Conservation (phyloP, 768 basidiomycete species). For the Tremella fuciformis region DNA sequence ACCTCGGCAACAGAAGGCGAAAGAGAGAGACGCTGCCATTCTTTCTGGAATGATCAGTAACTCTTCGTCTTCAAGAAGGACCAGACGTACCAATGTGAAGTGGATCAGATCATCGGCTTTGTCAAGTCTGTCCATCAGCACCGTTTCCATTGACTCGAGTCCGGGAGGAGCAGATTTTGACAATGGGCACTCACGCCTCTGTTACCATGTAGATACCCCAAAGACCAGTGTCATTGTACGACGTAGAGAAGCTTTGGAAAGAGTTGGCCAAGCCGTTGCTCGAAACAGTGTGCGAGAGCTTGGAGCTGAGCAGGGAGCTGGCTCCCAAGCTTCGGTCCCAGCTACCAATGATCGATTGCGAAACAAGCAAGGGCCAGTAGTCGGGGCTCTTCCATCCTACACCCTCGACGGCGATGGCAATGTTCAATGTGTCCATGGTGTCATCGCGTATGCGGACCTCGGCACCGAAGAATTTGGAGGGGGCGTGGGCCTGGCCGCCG, state of each 20-base stretch:
- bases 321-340: slow-evolving; percentile 97
- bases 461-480: slow-evolving; percentile 81
- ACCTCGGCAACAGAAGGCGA: slow-evolving; percentile 80
- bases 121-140: too few species aligned
- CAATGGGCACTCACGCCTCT: slow-evolving; percentile 70
- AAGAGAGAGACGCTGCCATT: slow-evolving; percentile 94
- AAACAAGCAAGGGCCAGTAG: slow-evolving; percentile 99
- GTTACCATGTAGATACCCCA: slow-evolving; percentile 98
- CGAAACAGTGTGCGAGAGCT: slow-evolving; percentile 85
- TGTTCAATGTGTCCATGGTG: slow-evolving; percentile 78
- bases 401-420: slow-evolving; percentile 96
- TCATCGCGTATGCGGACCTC: slow-evolving; percentile 96
- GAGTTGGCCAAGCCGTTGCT: slow-evolving; percentile 95
- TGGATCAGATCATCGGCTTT: slow-evolving; percentile 60
- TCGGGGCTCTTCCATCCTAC: slow-evolving; percentile 97
- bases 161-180: too few species aligned
- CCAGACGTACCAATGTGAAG: slow-evolving; percentile 64
- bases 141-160: too few species aligned
- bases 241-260: slow-evolving; percentile 99
- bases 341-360: slow-evolving; percentile 97
- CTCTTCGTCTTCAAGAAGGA: too few species aligned
- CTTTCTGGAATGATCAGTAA: slow-evolving; percentile 54
- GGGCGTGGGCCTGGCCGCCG: slow-evolving; percentile 71
- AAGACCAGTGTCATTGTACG: slow-evolving; percentile 95
- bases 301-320: slow-evolving; percentile 81